phyloP scores from a whole-genome alignment of 129 eudicot genomes.

The Lactuca saligna region DNA sequence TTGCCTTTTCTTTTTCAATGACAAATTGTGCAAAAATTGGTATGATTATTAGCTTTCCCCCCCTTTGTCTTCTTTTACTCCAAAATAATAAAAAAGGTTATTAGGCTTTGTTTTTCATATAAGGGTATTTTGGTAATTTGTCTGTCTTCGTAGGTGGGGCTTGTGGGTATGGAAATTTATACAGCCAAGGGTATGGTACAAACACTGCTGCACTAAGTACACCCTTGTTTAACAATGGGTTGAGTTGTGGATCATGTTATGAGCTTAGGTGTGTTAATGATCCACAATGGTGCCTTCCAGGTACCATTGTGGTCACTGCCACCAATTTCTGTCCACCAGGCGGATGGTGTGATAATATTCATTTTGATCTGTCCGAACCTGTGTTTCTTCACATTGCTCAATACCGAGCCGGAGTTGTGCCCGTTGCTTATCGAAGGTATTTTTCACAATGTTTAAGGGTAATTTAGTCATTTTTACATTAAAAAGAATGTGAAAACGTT shows the following conservation, averaged over 20 bases:
- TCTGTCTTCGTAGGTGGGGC: constrained; percentile 58
- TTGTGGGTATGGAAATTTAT: constrained; percentile 78
- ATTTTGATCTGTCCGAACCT: constrained; percentile 73
- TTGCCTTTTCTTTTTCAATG: no score
- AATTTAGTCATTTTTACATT: constrained; percentile 1
- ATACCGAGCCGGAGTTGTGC: constrained; percentile 80
- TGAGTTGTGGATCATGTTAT: constrained; percentile 76
- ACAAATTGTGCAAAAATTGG: neutral
- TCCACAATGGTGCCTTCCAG: constrained; percentile 61
- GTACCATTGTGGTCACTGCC: constrained; percentile 68
- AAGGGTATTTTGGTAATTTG: neutral
- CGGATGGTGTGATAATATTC: constrained; percentile 77
- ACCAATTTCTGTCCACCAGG: constrained; percentile 92
- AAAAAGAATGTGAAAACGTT: neutral
- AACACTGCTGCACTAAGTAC: constrained; percentile 79
- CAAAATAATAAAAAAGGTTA: neutral
- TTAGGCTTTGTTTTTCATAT: neutral
- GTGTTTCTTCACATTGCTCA: constrained; percentile 73
- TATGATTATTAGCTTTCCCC: neutral
- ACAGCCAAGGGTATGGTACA: constrained; percentile 77
- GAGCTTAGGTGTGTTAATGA: constrained; percentile 58
- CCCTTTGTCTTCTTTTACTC: neutral
- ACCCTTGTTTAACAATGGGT: constrained; percentile 69
- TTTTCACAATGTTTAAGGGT: neutral
- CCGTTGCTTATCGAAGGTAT: constrained; percentile 74